These are phyloP conservation scores for Cylindrotheca closterium DNA, from an alignment of 108 stramenopile genomes.

Conservation along the genomic window DNA sequence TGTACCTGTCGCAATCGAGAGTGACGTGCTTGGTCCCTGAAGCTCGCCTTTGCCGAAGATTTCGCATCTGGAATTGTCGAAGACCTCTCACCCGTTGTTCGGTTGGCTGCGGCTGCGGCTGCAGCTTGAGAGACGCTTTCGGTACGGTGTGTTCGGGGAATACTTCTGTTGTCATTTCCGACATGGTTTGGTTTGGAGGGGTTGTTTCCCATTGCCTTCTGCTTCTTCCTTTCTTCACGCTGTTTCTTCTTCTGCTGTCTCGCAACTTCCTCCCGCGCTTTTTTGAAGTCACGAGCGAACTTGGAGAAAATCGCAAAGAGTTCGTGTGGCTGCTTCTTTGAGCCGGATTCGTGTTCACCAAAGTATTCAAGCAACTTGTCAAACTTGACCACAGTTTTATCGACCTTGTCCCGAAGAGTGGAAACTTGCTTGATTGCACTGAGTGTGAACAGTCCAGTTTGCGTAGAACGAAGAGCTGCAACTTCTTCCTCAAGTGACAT, in stretches of 20 bases:
- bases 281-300: constrained; percentile 79
- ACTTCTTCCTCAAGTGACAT: constrained; percentile 83
- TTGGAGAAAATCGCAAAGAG: constrained; percentile 75
- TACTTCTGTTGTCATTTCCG: too few relatives aligned
- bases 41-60: neutral
- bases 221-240: constrained; percentile 50
- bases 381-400: constrained; percentile 70
- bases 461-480: constrained; percentile 61
- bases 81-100: too few relatives aligned
- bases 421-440: constrained; percentile 85
- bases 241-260: constrained; percentile 67
- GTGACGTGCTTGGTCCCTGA: neutral
- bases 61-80: too few relatives aligned
- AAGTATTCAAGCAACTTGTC: constrained; percentile 67
- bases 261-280: constrained; percentile 71
- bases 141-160: too few relatives aligned
- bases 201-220: constrained; percentile 9
- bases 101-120: too few relatives aligned
- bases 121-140: too few relatives aligned
- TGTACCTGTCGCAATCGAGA: neutral
- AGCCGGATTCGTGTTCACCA: constrained; percentile 60
- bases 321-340: constrained; percentile 74
- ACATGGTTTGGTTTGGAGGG: constrained; percentile 7
- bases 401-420: constrained; percentile 79
- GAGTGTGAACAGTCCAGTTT: constrained; percentile 78